Evolutionary conservation across 2,329 filamentous ascomycete species (phyloP), one percentile per base, ranked within the genome.

Genomic region (Xylaria digitata): DNA sequence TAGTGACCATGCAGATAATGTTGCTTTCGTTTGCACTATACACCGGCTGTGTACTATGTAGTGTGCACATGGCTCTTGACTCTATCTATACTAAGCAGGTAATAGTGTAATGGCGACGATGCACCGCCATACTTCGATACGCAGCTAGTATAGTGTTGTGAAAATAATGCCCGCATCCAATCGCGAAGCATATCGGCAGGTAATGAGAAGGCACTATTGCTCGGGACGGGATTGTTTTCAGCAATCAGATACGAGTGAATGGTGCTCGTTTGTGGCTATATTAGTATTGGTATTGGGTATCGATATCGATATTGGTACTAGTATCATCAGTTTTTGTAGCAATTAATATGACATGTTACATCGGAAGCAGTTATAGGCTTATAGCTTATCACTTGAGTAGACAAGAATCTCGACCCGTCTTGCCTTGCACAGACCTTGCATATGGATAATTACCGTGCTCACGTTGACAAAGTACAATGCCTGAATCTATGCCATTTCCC

Each of bases 1-100:
- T 50, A 17, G 53, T 32, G 26, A 23, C 37, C 26, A 19, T 57
- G 61, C 52, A 64, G 45, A 60, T 46, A 40, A 64, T 58, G 50
- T 37, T 30, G 42, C 58, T 23, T 34, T 46, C 21, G 6, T 46
- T 54, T 23, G 6, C 59, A 37, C 52, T 48, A 49, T 21, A n/a
- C 34, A 21, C 21, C n/a, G 37, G 60, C 34, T 34, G 60, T 37
- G n/a, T 46, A 57, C 34, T 34, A 50, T 37, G n/a, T 46, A 57
- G 11, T 53, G 19, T 26, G 17, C 19, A 26, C 13, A 54, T 53
- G 37, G 34, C 55, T 30, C 54, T 54, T 49, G 30, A n/a, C 32
- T 49, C 34, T 62, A 19, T 23, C 9, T 40, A 40, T 15, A 15
- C 11, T 40, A 40, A 15, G 37, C 13, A 58, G 49, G 17, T n/a